Evolutionary conservation across 345 rosid genomes (phyloP), one percentile per base, ranked within the genome.

Genomic region (Clarkia xantiana): DNA sequence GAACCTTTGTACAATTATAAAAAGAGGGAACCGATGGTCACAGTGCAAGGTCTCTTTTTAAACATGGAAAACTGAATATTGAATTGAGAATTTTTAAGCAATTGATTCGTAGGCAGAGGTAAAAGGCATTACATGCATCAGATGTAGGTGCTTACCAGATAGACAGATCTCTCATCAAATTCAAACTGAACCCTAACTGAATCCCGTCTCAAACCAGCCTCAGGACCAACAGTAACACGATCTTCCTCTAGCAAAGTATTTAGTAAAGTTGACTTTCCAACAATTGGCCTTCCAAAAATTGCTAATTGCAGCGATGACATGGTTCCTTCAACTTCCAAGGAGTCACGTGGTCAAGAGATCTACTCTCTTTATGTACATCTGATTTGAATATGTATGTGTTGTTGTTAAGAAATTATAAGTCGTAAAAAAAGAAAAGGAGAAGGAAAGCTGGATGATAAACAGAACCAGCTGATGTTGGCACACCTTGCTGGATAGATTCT

Each of bases 181-280:
- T 86, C 58, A 60, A 90, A 90, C 47, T 81, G 78, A 34, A 79
- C 89, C 68, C 97, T 79, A 60, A 90, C 73, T 58, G 96, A 78
- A 76, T 86, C 97, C 73, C 97, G 71, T 6, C 96, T 90, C 66
- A 90, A 74, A 62, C 98, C 96, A 62, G 86, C 88, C 66, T 90
- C 94, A 38, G 98, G 96, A 64, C 97, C 97, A 36, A 90, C 97
- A 62, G 83, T 65, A 48, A 90, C 97, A 55, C 96, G 89, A 46
- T 90, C 86, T 73, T 90, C 96, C 75, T 83, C 91, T 63, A 90
- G 56, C 64, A 90, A 64, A 44, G 86, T 67, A 67, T 90, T 90
- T 18, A 90, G 67, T 74, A 90, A 67, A 9, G 98, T 83, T 22
- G 98, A 90, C 71, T 90, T 90, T 61, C 98, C 98, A 42, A 86